Evolutionary conservation across 2,329 filamentous ascomycete species (phyloP).

Genomic region (Phialophora verrucosa): DNA sequence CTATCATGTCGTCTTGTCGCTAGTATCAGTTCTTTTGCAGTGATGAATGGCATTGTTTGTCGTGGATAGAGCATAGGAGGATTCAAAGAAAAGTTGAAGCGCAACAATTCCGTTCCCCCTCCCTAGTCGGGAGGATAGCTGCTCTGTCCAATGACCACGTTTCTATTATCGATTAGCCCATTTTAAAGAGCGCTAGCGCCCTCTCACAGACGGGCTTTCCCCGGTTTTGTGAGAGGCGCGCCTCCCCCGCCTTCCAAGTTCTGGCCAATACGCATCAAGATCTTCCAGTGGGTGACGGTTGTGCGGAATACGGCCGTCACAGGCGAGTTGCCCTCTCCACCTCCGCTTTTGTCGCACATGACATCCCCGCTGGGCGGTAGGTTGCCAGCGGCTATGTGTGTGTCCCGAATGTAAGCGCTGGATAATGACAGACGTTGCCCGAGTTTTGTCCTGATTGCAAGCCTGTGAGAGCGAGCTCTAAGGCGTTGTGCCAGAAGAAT

Average conservation of each 20-base stretch:
- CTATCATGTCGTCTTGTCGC: not conserved
- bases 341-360: constrained; percentile 2
- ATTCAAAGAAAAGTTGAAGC: not conserved
- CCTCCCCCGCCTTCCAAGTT: not conserved
- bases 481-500: constrained; percentile 5
- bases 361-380: constrained; percentile 1
- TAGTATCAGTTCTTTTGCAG: not conserved
- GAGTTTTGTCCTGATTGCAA: constrained; percentile 21
- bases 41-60: not conserved
- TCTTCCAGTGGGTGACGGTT: not conserved
- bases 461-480: not conserved
- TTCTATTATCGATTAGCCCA: not conserved
- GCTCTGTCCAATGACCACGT: not conserved
- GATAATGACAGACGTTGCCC: constrained; percentile 1
- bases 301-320: constrained; percentile 6
- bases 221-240: constrained; percentile 1
- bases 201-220: not conserved
- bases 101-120: constrained; percentile 8
- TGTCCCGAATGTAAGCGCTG: constrained; percentile 24
- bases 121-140: not conserved
- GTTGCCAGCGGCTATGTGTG: no score
- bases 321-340: not conserved
- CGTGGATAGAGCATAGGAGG: not conserved
- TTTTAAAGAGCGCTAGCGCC: not conserved
- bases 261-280: not conserved